These are phyloP conservation scores for Collybia sordida DNA, from an alignment of 768 basidiomycete species.

Conservation along the genomic window DNA sequence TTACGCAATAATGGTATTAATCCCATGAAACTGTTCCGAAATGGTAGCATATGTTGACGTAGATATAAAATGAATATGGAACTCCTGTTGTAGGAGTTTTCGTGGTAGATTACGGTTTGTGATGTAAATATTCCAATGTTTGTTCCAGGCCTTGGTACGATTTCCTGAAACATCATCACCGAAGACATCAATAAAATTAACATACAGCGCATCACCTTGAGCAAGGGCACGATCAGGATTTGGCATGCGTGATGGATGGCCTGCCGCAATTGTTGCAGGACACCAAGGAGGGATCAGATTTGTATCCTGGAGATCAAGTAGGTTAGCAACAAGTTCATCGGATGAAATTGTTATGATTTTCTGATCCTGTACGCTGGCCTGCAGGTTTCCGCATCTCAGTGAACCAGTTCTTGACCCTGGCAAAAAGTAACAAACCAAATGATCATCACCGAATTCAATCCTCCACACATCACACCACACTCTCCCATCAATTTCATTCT, in stretches of 20 bases:
- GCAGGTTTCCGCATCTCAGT: too few relatives aligned
- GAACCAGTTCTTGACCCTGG: too few relatives aligned
- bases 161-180: slow-evolving; percentile 46
- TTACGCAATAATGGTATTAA: slow-evolving; percentile 30
- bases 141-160: slow-evolving; percentile 43
- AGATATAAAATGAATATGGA: slow-evolving; percentile 35
- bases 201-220: slow-evolving; percentile 28
- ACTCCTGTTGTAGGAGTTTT: slow-evolving; percentile 33
- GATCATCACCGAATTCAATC: too few relatives aligned
- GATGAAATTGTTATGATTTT: background rate
- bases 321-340: slow-evolving; percentile 14
- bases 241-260: slow-evolving; percentile 26
- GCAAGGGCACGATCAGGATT: slow-evolving; percentile 30
- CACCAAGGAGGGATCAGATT: slow-evolving; percentile 20
- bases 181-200: slow-evolving; percentile 30
- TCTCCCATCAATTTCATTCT: slow-evolving; percentile 12
- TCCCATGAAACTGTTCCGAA: slow-evolving; percentile 36
- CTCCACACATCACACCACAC: too few relatives aligned
- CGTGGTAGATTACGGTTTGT: slow-evolving; percentile 34
- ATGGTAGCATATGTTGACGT: slow-evolving; percentile 34
- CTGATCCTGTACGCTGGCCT: too few relatives aligned
- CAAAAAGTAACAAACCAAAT: too few relatives aligned
- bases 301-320: slow-evolving; percentile 15
- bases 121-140: slow-evolving; percentile 42
- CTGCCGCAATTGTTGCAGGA: slow-evolving; percentile 10